Evolutionary conservation across 805 yeast species (phyloP).

Genomic region (Metschnikowia lachancei): DNA sequence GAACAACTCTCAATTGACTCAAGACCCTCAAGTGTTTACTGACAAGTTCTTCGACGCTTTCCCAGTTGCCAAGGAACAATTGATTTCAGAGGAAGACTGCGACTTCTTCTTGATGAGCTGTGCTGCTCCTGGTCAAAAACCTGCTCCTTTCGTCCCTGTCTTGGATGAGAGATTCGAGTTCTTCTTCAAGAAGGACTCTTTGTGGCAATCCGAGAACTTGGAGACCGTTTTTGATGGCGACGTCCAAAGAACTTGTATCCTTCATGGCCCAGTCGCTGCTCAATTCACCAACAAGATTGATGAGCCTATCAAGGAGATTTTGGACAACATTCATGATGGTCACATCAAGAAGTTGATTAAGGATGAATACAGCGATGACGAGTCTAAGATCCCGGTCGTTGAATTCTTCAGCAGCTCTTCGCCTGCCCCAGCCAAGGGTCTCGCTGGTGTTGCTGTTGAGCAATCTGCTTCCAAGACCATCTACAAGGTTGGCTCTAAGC

Average conservation of each 20-base stretch:
- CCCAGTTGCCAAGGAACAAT: conserved; percentile 75
- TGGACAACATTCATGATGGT: conserved; percentile 87
- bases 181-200: conserved; percentile 96
- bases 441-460: conserved; percentile 38
- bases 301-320: conserved; percentile 88
- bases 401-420: conserved; percentile 81
- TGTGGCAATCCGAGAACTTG: conserved; percentile 98
- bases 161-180: conserved; percentile 91
- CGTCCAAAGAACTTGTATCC: conserved; percentile 97
- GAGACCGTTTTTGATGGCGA: conserved; percentile 95
- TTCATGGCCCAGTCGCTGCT: conserved; percentile 98
- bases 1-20: conserved; percentile 62
- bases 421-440: conserved; percentile 32
- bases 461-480: conserved; percentile 28
- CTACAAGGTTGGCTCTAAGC: conserved; percentile 38
- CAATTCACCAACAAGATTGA: conserved; percentile 81
- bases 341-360: conserved; percentile 69
- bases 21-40: conserved; percentile 58
- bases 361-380: conserved; percentile 71
- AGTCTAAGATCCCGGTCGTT: conserved; percentile 73
- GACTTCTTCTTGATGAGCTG: conserved; percentile 87
- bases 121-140: conserved; percentile 84
- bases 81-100: conserved; percentile 91
- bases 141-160: conserved; percentile 96
- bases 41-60: conserved; percentile 62